Conservation (phyloP, 495 filamentous ascomycete genomes). For the Penicillium parvum region DNA sequence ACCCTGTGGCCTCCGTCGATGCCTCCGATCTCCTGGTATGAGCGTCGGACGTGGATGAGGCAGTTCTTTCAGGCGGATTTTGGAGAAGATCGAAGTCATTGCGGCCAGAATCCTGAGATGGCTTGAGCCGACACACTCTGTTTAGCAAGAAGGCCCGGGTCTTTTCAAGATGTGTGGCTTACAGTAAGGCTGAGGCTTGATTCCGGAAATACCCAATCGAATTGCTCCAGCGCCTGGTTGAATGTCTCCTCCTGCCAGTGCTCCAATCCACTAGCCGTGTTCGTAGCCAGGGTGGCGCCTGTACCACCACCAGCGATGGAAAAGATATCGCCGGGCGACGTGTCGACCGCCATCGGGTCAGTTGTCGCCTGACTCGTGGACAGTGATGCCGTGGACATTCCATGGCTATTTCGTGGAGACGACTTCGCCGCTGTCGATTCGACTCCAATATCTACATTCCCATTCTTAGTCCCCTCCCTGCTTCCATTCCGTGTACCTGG, state of each 20-base stretch:
- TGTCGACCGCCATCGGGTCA: not conserved
- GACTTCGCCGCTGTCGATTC: not conserved
- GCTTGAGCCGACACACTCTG: not conserved
- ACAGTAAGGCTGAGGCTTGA: not conserved
- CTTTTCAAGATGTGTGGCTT: not conserved
- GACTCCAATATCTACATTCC: not conserved
- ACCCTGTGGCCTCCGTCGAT: no score
- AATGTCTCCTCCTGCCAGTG: conserved; percentile 1
- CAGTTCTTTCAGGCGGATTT: no score
- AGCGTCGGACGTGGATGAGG: no score
- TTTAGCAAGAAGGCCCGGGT: not conserved
- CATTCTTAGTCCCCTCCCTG: not conserved
- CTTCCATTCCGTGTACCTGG: not conserved
- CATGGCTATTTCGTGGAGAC: not conserved
- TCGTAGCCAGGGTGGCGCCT: no score
- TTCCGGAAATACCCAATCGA: conserved; percentile 8
- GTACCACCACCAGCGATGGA: no score
- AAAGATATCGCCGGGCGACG: not conserved
- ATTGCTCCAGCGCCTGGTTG: conserved; percentile 8
- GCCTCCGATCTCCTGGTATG: no score
- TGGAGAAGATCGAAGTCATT: no score
- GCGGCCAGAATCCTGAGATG: no score
- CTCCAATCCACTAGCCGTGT: not conserved
- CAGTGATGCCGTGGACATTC: not conserved
- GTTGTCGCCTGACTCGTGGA: no score